phyloP scores from a whole-genome alignment of 2,329 filamentous ascomycete species.

The Pestalotiopsis sp. region DNA sequence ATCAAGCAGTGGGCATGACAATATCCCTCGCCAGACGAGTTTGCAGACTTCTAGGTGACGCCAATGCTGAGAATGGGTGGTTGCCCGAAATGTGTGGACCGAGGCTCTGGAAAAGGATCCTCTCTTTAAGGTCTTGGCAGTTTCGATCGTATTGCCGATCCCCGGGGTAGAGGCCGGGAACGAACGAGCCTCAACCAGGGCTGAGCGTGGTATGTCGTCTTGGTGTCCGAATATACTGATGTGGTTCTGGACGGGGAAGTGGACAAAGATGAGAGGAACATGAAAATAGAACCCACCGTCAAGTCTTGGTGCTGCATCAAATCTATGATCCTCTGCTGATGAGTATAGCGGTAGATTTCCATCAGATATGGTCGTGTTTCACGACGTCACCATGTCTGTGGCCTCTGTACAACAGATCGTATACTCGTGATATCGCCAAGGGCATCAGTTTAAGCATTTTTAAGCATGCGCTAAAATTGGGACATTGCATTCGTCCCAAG shows the following conservation, averaged over 20 bases:
- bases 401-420: not conserved
- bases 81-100: not conserved
- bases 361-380: not conserved
- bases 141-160: slow-evolving; percentile 2
- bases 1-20: not conserved
- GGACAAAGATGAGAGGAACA: not conserved
- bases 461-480: not conserved
- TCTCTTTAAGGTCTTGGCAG: not conserved
- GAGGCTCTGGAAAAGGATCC: not conserved
- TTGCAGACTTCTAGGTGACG: not conserved
- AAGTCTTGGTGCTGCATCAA: not conserved
- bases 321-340: not conserved
- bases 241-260: not conserved
- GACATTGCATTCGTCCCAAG: not conserved
- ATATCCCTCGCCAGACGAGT: not conserved
- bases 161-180: not conserved
- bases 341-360: not conserved
- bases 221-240: not conserved
- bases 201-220: not conserved
- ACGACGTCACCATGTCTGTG: not conserved
- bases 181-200: slow-evolving; percentile 1
- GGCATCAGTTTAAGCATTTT: not conserved
- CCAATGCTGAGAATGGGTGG: not conserved
- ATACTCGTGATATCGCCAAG: not conserved
- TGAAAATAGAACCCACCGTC: not conserved